A percentile compares a stretch with the other conserved stretches of the same genome.
These are phyloP conservation scores for Diaporthe humulicola DNA, from an alignment of 2,329 filamentous ascomycete species.

Conservation along the genomic window DNA sequence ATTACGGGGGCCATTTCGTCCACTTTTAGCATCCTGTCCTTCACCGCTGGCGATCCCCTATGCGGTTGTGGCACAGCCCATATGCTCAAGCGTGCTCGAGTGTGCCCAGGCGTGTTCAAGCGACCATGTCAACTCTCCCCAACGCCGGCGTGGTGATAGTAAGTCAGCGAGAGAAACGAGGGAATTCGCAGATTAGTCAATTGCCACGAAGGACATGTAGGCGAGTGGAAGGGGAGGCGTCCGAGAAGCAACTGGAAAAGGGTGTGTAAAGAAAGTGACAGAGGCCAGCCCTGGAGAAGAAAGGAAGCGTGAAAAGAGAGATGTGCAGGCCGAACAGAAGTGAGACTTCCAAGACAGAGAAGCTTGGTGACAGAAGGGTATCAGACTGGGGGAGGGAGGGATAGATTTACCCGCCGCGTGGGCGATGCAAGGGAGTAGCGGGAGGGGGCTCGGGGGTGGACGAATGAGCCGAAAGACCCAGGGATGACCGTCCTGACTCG, in stretches of 20 bases:
- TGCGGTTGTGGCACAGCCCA: constrained; percentile 22
- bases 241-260: constrained; percentile 7
- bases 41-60: constrained; percentile 22
- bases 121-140: constrained; percentile 35
- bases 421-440: constrained; percentile 4
- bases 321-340: neutral
- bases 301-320: constrained; percentile 8
- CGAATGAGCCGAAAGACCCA: constrained; percentile 29
- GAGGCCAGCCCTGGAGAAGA: constrained; percentile 39
- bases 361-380: constrained; percentile 26
- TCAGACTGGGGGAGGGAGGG: constrained; percentile 31
- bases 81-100: constrained; percentile 11
- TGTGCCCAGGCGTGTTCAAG: constrained; percentile 26
- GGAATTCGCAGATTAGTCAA: neutral
- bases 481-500: constrained; percentile 24
- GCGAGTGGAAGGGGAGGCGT: neutral
- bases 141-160: constrained; percentile 38
- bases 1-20: constrained; percentile 39
- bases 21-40: constrained; percentile 30
- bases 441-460: constrained; percentile 18
- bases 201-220: neutral
- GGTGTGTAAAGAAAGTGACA: constrained; percentile 23
- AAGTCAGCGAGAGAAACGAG: neutral
- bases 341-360: constrained; percentile 36
- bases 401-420: constrained; percentile 36